A percentile compares a stretch with the other conserved stretches of the same genome.
These are phyloP conservation scores for Murraya koenigii DNA, from an alignment of 345 rosid species.

Conservation along the genomic window DNA sequence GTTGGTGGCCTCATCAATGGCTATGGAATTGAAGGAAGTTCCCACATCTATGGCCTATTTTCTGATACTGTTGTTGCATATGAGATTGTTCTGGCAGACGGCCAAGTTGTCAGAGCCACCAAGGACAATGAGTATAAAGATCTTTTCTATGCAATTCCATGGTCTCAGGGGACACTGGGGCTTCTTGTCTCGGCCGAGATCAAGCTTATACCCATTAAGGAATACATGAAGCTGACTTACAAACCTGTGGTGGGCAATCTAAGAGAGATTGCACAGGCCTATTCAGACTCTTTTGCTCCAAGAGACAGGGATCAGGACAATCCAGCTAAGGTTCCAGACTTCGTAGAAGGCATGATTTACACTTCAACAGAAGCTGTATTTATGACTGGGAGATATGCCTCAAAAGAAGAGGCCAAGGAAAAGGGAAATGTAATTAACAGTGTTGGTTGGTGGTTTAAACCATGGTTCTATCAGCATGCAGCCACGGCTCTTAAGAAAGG, in stretches of 20 bases:
- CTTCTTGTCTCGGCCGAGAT: constrained; percentile 93
- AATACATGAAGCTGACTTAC: constrained; percentile 94
- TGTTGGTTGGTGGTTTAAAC: constrained; percentile 98
- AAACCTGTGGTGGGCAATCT: constrained; percentile 76
- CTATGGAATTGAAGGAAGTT: constrained; percentile 98
- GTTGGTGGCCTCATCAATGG: constrained; percentile 99
- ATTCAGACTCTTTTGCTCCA: constrained; percentile 89
- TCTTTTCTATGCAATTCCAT: constrained; percentile 89
- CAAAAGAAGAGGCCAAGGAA: constrained; percentile 86
- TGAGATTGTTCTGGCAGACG: constrained; percentile 88
- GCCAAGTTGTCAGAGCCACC: constrained; percentile 86
- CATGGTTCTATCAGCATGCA: constrained; percentile 98
- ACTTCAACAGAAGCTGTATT: constrained; percentile 67
- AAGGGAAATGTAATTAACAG: constrained; percentile 83
- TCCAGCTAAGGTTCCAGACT: constrained; percentile 77
- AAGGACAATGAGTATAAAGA: constrained; percentile 90
- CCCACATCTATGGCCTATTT: constrained; percentile 91
- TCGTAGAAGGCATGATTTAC: constrained; percentile 93
- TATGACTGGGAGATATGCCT: constrained; percentile 94
- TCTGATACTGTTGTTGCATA: constrained; percentile 96
- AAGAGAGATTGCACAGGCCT: constrained; percentile 70
- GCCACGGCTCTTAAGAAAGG: constrained; percentile 78
- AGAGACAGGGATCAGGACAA: constrained; percentile 84
- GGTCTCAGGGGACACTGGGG: constrained; percentile 99
- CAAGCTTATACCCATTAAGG: constrained; percentile 81